phyloP scores from a whole-genome alignment of 305 asterid genomes.

The Fraxinus ornus region DNA sequence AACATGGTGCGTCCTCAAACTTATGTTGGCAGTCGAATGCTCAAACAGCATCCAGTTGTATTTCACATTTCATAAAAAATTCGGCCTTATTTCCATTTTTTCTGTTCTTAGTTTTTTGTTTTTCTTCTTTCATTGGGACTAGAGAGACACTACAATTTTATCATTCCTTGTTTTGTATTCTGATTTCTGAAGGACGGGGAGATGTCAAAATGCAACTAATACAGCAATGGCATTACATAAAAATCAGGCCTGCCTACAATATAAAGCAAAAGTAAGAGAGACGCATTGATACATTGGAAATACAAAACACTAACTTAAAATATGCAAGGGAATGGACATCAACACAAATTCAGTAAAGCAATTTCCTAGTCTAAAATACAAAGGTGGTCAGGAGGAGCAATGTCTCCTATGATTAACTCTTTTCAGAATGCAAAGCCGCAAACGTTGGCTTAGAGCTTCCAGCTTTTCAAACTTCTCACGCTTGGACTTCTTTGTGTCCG shows the following conservation, averaged over 20 bases:
- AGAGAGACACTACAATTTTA: not conserved
- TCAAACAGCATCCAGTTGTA: not conserved
- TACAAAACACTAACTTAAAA: not conserved
- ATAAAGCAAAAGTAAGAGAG: constrained; percentile 8
- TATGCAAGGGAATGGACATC: constrained; percentile 4
- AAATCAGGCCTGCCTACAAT: constrained; percentile 16
- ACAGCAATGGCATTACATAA: constrained; percentile 16
- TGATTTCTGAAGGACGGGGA: not conserved
- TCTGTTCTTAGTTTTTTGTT: not conserved
- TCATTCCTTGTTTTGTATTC: not conserved
- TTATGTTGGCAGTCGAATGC: not conserved
- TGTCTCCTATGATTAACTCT: constrained; percentile 76
- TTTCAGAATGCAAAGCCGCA: constrained; percentile 84
- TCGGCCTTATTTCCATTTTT: no score
- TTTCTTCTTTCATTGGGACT: not conserved
- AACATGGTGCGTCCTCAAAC: not conserved
- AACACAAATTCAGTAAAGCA: constrained; percentile 13
- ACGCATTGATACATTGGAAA: not conserved
- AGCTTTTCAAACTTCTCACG: constrained; percentile 86
- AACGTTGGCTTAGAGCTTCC: constrained; percentile 88
- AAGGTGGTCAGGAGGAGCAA: constrained; percentile 59
- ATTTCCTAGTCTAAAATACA: constrained; percentile 38
- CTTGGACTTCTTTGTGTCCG: constrained; percentile 57
- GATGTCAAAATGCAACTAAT: not conserved
- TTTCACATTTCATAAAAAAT: no score